Base-by-base conservation (phyloP, 495 filamentous ascomycete genomes). In the Talaromyces wortmannii region DNA sequence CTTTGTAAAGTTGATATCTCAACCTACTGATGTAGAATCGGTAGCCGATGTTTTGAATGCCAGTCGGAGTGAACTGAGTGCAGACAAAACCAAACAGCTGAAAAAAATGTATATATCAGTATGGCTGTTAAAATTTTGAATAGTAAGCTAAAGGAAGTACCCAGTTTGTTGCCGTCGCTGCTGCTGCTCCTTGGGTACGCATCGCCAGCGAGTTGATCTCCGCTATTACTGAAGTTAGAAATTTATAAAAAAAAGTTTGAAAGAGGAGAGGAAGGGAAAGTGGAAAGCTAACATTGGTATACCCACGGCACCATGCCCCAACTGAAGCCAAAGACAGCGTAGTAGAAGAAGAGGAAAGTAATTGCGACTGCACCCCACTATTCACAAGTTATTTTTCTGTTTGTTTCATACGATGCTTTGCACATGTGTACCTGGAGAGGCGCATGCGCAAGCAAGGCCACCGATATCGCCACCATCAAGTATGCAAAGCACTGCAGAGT, bases 171-270 rank as follows among this genome's bases (percentile, higher is more conserved):
- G 60, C 59, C 32, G 52, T 63, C 18, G 54, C 59, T 45, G 79
- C 58, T 0, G 76, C 78, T 3, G 77, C 73, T 0, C 71, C 77
- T 52, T 78, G 72, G 2, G 75, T 73, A 6, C 79, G 62, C 67
- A 77, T 78, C 11, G 66, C 62, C 7, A 81, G 68, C 13, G 65
- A 66, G 52, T 79, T 80, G 59, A 83, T 72, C 54, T 83, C 80
- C 6, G 79, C 74, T n/a, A n/a, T n/a, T n/a, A n/a, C n/a, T n/a
- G n/a, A n/a, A n/a, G n/a, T n/a, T n/a, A n/a, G n/a, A n/a, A n/a
- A n/a, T n/a, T n/a, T n/a, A n/a, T n/a, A n/a, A n/a, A n/a, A n/a
- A n/a, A n/a, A n/a, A n/a, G n/a, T n/a, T n/a, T n/a, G n/a, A n/a
- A n/a, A n/a, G n/a, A n/a, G n/a, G n/a, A n/a, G n/a, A n/a, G n/a